Evolutionary conservation across 2,329 filamentous ascomycete genomes (phyloP), one percentile per base, ranked within the genome.

Genomic region (Exserohilum rostratum): DNA sequence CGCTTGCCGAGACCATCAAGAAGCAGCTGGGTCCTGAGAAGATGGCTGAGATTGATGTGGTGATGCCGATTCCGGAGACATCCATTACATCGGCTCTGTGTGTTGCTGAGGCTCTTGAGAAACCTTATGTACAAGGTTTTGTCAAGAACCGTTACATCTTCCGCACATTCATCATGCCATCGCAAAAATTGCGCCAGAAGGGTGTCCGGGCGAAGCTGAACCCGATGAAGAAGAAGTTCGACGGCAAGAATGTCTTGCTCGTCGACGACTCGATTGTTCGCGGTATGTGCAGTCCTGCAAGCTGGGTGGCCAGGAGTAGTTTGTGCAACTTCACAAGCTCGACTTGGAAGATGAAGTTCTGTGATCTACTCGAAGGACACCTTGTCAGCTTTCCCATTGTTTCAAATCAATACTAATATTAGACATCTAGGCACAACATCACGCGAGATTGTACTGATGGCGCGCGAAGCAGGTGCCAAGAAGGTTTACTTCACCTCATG

Each of bases 181-280:
- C 89, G 25, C 93, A 97, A 74, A 86, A 86, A 64, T 84, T 87
- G 15, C 84, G 93, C 3, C 86, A 95, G 68, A 93, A 93, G 77
- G 89, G 91, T 63, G 91, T 98, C 9, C 88, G 93, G 3, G 86
- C 93, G 44, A 98, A 98, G 78, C 83, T 98, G 34, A 93, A 90
- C 57, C 86, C 93, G 17, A 96, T 97, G 76, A 85, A 87, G 22
- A 87, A 88, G 33, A 92, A 97, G 71, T 97, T 97, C 76, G 82
- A 87, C 53, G 90, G 85, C 62, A 88, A 89, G 66, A 90, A 88
- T 55, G 89, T 98, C 6, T 81, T 92, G 10, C 80, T 98, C 0
- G 90, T 97, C 1, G 93, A 97, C 65, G 93, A 97, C 77, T 91
- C 87, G 65, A 91, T 96, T 55, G 93, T 96, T 4, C 85, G 93